phyloP scores from a whole-genome alignment of 257 asterid genomes.

The Solanum sitiens region DNA sequence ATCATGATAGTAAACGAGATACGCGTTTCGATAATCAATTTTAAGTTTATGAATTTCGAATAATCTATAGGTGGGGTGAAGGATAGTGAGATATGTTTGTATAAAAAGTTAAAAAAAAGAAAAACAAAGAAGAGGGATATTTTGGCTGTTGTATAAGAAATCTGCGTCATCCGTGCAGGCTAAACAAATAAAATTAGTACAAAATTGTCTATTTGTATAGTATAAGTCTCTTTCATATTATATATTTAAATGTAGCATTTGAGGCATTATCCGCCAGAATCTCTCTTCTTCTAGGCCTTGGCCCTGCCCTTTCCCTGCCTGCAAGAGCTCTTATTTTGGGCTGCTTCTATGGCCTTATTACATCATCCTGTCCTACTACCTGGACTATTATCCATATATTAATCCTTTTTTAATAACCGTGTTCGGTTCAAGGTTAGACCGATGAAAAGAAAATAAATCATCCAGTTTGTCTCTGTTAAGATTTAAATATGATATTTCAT shows the following conservation, averaged over 20 bases:
- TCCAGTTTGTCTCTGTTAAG: rapidly evolving
- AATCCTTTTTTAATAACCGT: background rate
- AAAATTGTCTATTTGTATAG: background rate
- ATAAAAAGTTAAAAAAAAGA: background rate
- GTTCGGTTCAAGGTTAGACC: background rate
- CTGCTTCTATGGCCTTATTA: background rate
- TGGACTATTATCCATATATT: background rate
- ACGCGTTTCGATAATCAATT: background rate
- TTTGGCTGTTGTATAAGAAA: background rate
- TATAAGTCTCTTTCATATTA: background rate
- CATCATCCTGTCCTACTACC: background rate
- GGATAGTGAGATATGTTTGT: background rate
- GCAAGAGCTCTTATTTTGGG: background rate
- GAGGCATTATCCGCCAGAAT: background rate
- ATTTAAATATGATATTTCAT: background rate
- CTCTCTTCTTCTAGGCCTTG: background rate
- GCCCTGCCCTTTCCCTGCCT: background rate
- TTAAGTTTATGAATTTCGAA: background rate
- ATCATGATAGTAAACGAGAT: background rate
- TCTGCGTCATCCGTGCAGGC: background rate
- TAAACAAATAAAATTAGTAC: background rate
- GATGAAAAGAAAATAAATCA: background rate
- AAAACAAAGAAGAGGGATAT: background rate
- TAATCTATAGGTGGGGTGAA: background rate
- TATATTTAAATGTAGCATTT: background rate